Conservation (phyloP, 2,329 filamentous ascomycete genomes). For the Bimuria novae-zelandiae region DNA sequence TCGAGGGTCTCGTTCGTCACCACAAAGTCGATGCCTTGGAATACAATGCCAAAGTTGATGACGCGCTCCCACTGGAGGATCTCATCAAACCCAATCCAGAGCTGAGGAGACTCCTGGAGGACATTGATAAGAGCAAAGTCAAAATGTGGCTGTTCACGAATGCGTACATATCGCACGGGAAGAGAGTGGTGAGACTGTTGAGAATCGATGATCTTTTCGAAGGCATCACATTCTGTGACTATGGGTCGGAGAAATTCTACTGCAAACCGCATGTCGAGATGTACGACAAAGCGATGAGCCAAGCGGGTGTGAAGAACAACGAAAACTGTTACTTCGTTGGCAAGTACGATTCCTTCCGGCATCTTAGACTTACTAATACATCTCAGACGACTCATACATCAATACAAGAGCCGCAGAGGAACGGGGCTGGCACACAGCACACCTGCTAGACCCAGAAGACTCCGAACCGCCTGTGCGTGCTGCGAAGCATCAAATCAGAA, state of each 20-base stretch:
- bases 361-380: conserved; percentile 14
- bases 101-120: conserved; percentile 75
- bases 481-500: conserved; percentile 74
- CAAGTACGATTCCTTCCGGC: conserved; percentile 51
- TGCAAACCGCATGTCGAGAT: conserved; percentile 87
- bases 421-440: conserved; percentile 84
- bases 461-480: conserved; percentile 66
- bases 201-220: conserved; percentile 89
- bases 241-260: conserved; percentile 70
- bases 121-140: conserved; percentile 82
- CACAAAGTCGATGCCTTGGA: conserved; percentile 94
- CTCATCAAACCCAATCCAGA: conserved; percentile 79
- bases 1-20: conserved; percentile 90
- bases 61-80: conserved; percentile 84
- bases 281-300: conserved; percentile 85
- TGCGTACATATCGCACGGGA: conserved; percentile 87
- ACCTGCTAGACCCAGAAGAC: conserved; percentile 80
- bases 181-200: conserved; percentile 78
- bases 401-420: conserved; percentile 80
- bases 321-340: conserved; percentile 91
- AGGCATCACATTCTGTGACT: conserved; percentile 94
- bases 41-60: conserved; percentile 93
- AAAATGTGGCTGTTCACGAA: conserved; percentile 96
- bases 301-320: conserved; percentile 71
- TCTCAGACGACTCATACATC: conserved; percentile 79